These are phyloP conservation scores for Pythium grandisporangium DNA, from an alignment of 352 stramenopile species.

Conservation along the genomic window DNA sequence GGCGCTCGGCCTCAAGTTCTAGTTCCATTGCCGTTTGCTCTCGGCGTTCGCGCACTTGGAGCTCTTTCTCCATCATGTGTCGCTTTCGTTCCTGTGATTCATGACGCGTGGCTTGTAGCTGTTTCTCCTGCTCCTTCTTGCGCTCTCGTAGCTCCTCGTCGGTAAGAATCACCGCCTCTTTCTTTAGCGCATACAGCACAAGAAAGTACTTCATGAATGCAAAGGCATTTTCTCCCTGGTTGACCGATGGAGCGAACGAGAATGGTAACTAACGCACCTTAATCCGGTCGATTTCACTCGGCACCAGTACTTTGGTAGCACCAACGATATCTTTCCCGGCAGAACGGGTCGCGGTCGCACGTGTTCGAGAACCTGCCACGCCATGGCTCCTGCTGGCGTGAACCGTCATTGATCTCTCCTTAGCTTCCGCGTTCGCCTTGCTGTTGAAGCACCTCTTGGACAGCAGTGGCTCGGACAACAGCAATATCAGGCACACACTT, in stretches of 20 bases:
- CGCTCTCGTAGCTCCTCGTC: constrained; percentile 26
- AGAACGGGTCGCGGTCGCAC: constrained; percentile 30
- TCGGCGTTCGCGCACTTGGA: constrained; percentile 44
- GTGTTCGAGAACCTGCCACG: constrained; percentile 6
- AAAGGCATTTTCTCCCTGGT: no score
- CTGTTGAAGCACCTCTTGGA: no score
- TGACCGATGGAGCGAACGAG: no score
- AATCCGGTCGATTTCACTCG: constrained; percentile 31
- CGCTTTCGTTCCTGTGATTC: constrained; percentile 61
- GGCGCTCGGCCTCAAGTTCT: constrained; percentile 55
- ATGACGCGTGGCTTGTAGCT: constrained; percentile 31
- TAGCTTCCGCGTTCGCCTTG: no score
- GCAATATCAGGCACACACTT: no score
- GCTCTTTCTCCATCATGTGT: constrained; percentile 71
- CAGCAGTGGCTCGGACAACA: no score
- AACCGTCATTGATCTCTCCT: constrained; percentile 2
- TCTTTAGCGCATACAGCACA: constrained; percentile 7
- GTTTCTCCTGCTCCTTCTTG: constrained; percentile 30
- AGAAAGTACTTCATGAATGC: neutral
- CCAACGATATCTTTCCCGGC: constrained; percentile 54
- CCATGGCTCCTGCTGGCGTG: constrained; percentile 1
- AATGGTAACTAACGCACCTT: constrained; percentile 27
- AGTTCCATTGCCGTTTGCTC: constrained; percentile 68
- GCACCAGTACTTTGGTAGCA: constrained; percentile 22
- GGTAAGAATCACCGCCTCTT: constrained; percentile 47